Evolutionary conservation across 2,329 filamentous ascomycete species (phyloP), one percentile per base, ranked within the genome.

Genomic region (Xylariales sp.): DNA sequence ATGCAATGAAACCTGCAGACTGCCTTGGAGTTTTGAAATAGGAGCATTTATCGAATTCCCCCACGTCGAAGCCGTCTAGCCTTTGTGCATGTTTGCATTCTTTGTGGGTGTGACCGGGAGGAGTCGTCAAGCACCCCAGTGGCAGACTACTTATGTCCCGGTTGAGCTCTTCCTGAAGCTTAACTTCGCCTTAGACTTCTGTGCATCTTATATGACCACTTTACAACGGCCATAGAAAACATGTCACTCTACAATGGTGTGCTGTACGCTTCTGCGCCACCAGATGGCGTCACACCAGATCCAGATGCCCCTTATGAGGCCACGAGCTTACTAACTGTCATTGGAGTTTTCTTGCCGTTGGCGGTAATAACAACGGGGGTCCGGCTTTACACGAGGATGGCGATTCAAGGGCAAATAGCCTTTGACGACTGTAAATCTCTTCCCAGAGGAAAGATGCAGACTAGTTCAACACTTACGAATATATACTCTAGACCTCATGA

Each of bases 221-320:
- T 7, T 9, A 10, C 29, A 10, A 33, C 10, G 21, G 18, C 19
- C 11, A 21, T 12, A 18, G 9, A 14, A 29, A 43, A 18, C 20
- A 51, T 51, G 48, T 51, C 48, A 10, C 25, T 49, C 18, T 41
- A 45, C 14, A 33, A 49, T 25, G 48, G 47, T 5, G 31, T 49
- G 8, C 11, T 42, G 14, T 51, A 47, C 24, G 43, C 45, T 16
- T 38, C 34, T 34, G 31, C 47, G 15, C 40, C 45, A 35, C 47
- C 49, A 10, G 33, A 29, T n/a, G 49, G 46, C 11, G 35, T 40
- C 15, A 38, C 33, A 4, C 47, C 43, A 6, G 22, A 51, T 36
- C 25, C 31, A 8, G 24, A 32, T 6, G 37, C 41, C 8, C 43
- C 45, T 2, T 38, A 40, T 18, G 11, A 44, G 10, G 47, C 41